phyloP scores from a whole-genome alignment of 257 asterid genomes.

The Nicotiana tomentosiformis region DNA sequence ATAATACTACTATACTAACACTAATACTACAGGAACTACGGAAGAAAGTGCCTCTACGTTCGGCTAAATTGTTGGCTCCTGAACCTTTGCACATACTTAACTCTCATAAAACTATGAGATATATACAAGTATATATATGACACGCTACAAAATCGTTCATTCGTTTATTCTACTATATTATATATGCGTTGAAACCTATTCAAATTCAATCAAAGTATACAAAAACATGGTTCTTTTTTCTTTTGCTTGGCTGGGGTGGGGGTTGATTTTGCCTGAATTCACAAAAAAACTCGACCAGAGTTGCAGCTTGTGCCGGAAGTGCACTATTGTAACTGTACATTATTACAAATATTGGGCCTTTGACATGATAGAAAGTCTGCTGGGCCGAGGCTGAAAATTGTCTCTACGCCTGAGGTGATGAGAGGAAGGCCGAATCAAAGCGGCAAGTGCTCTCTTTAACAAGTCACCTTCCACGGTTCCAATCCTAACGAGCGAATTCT shows the following conservation, averaged over 20 bases:
- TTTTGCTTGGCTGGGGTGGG: background rate
- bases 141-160: too few relatives aligned
- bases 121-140: background rate
- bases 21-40: too few relatives aligned
- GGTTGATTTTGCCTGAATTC: background rate
- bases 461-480: slow-evolving; percentile 93
- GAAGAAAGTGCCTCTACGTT: background rate
- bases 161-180: background rate
- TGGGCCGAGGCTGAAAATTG: slow-evolving; percentile 64
- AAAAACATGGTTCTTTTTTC: background rate
- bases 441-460: slow-evolving; percentile 71
- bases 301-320: too few relatives aligned
- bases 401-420: slow-evolving; percentile 66
- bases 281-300: background rate
- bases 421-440: slow-evolving; percentile 81
- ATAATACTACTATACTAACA: too few relatives aligned
- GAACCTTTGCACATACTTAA: background rate
- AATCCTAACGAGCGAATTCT: slow-evolving; percentile 80
- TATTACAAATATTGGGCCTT: slow-evolving; percentile 37
- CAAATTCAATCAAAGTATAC: background rate
- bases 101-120: background rate
- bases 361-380: slow-evolving; percentile 71
- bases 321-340: background rate
- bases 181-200: background rate
- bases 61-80: background rate